Base-by-base conservation (phyloP, 179 eudicot genomes). In the Patellifolia procumbens region DNA sequence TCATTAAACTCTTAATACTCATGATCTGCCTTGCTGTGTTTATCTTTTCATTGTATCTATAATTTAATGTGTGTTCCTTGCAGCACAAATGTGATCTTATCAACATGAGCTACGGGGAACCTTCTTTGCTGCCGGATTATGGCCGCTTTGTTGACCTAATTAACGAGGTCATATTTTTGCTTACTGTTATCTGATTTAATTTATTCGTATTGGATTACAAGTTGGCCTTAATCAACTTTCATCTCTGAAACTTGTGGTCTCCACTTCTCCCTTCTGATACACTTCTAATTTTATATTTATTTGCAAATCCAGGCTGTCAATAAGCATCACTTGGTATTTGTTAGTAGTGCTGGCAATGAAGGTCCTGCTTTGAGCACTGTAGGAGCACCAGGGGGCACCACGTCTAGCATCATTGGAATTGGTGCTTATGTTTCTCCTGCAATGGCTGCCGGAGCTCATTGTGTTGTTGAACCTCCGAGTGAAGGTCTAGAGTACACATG, bases 371-470 rank as follows among this genome's bases (percentile, higher is more conserved):
- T 95, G 81, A 93, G 82, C 86, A 93, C 99, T 72, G 98, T 95
- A 60, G 99, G 99, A 81, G 94, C 99, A 68, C 99, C 99, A 15
- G 99, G 99, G 72, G 99, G 99, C 71, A 93, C 99, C 70, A 90
- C 91, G 43, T 95, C 99, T 58, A 91, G 98, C 91, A 95, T 95
- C 55, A 90, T 95, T 76, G 99, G 97, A 52, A 89, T 95, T 78
- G 99, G 99, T 82, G 99, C 99, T 66, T 95, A 95, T 90, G 98
- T 95, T 77, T 95, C 99, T 81, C 99, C 97, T 87, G 91, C 90
- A 49, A 95, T 95, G 99, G 99, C 99, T 76, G 96, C 95, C 80
- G 99, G 98, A 79, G 89, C 98, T 73, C 99, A 95, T 81, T 84
- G 83, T 83, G 87, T 90, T 63, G 97, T 93, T 85, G 96, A 91